Evolutionary conservation across 768 basidiomycete genomes (phyloP), one percentile per base, ranked within the genome.

Genomic region (Termitomyces sp.): DNA sequence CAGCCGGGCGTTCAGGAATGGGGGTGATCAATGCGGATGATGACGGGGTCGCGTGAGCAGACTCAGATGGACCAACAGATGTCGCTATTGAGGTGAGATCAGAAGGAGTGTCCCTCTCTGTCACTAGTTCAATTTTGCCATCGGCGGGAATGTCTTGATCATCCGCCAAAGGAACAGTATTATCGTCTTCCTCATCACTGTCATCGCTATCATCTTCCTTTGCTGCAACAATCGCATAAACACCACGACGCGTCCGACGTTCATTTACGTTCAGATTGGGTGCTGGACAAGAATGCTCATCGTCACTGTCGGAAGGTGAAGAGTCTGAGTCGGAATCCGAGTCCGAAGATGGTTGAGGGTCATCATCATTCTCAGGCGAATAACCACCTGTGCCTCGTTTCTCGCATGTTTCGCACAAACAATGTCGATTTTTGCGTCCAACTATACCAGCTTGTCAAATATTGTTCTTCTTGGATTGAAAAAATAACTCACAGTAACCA

Each of bases 371-470:
- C 44, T 78, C 78, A 58, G 81, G 82, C 39, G 84, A 84, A 69
- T 94, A 94, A 28, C 92, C 91, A 32, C 92, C 92, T 58, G 82
- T 76, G 20, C 86, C 85, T 54, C 80, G 83, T 74, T 80, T 86
- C 74, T 94, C 92, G 75, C 92, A 94, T 13, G 89, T 92, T 74
- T 92, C 91, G 67, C 92, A 94, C 33, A 94, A 79, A 71, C 92
- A 94, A 70, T 88, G 85, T 24, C 87, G 80, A 66, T 89, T 89
- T 62, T 81, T 84, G 63, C 82, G 78, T 55, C 88, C 88, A 70
- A 89, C 87, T 89, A 60, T 66, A 55, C 48, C 39, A 48, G 32
- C 28, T 53, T 59, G 58, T 55, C 58, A 59, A 44, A 38, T 9
- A 13, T 18, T 24, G 40, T 24, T 49, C 46, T 39, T 15, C 35